A percentile compares a stretch with the other conserved stretches of the same genome.
Evolutionary conservation across 1,139 yeast genomes (phyloP).

Genomic region (Blastobotrys capitulatus): DNA sequence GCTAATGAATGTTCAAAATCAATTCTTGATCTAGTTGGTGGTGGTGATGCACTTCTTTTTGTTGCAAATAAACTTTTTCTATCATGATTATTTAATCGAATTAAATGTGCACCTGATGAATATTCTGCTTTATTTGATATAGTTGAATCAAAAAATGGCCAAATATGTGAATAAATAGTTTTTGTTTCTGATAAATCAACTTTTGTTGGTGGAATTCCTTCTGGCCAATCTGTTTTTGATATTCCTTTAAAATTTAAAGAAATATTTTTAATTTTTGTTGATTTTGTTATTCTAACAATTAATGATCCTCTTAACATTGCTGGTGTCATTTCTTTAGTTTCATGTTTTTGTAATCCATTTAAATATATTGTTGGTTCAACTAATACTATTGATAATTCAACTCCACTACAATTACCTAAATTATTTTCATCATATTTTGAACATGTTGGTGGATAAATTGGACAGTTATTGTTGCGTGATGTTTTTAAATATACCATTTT

Average conservation of each 20-base stretch:
- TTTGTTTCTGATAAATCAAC: constrained; percentile 57
- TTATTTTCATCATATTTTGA: neutral
- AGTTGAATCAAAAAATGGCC: constrained; percentile 75
- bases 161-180: constrained; percentile 69
- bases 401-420: constrained; percentile 5
- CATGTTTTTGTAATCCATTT: constrained; percentile 71
- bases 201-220: constrained; percentile 91
- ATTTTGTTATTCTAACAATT: constrained; percentile 63
- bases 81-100: constrained; percentile 43
- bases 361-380: constrained; percentile 78
- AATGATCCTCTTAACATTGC: constrained; percentile 80
- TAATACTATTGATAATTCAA: constrained; percentile 30
- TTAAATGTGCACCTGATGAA: constrained; percentile 50
- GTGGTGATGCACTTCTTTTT: constrained; percentile 1
- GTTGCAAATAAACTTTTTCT: neutral
- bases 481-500: constrained; percentile 11
- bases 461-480: constrained; percentile 5
- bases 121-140: constrained; percentile 33
- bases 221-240: constrained; percentile 95
- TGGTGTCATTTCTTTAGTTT: constrained; percentile 67
- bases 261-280: constrained; percentile 70
- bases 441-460: constrained; percentile 7
- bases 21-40: neutral
- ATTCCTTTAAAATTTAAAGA: constrained; percentile 61
- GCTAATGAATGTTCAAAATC: constrained; percentile 5